Percentiles rank a stretch among this genome's conserved stretches.
phyloP scores from a whole-genome alignment of 1,284 basidiomycete species.

The Amylostereum areolatum region DNA sequence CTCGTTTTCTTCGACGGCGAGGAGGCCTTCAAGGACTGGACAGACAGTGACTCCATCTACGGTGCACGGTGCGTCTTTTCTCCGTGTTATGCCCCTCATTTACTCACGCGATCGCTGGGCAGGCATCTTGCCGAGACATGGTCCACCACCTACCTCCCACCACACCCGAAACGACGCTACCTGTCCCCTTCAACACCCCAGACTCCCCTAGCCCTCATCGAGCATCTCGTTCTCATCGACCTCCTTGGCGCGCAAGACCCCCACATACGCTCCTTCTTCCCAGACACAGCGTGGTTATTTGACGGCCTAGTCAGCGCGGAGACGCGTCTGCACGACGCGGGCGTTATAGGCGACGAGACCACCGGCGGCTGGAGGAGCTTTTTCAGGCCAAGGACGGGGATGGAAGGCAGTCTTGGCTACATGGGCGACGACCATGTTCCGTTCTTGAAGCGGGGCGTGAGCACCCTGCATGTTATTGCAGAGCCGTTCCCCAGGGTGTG shows the following conservation, averaged over 20 bases:
- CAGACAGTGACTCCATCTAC: constrained; percentile 86
- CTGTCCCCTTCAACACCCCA: constrained; percentile 35
- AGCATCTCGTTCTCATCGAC: constrained; percentile 88
- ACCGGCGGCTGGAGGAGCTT: constrained; percentile 49
- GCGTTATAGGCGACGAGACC: constrained; percentile 38
- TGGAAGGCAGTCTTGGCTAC: constrained; percentile 43
- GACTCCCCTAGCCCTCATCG: constrained; percentile 74
- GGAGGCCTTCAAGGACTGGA: constrained; percentile 93
- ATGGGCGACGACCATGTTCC: constrained; percentile 96
- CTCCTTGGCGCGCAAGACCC: constrained; percentile 76
- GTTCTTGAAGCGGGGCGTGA: constrained; percentile 82
- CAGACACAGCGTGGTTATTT: constrained; percentile 91
- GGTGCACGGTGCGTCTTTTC: constrained; percentile 67
- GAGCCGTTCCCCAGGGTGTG: constrained; percentile 89
- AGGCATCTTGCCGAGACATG: constrained; percentile 86
- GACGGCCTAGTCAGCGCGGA: constrained; percentile 70
- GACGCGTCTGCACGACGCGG: constrained; percentile 55
- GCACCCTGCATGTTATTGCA: constrained; percentile 86
- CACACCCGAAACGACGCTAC: constrained; percentile 56
- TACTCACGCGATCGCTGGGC: neutral
- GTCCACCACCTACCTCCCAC: constrained; percentile 61
- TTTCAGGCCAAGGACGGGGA: constrained; percentile 45
- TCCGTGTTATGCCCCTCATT: neutral
- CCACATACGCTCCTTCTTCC: constrained; percentile 70
- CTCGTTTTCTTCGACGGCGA: constrained; percentile 98